phyloP scores from a whole-genome alignment of 148 eudicot genomes.

The Euryodendron excelsum region DNA sequence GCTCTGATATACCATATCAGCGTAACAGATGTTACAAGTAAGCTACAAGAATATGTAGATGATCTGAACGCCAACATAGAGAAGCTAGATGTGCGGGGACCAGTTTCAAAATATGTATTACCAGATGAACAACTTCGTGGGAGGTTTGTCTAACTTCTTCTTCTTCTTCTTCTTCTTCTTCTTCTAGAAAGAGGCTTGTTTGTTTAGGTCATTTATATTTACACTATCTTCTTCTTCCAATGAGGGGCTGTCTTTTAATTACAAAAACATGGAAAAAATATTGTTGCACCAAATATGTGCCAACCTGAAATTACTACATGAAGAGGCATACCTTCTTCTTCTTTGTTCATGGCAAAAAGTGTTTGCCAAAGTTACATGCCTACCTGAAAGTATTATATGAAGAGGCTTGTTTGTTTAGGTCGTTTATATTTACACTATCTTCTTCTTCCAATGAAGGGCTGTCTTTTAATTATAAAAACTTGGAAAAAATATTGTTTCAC shows the following conservation, averaged over 20 bases:
- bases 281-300: background rate
- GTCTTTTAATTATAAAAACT: background rate
- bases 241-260: too few species aligned
- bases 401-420: background rate
- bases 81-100: conserved; percentile 75
- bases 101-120: conserved; percentile 88
- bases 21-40: conserved; percentile 66
- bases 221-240: background rate
- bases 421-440: background rate
- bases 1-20: conserved; percentile 36
- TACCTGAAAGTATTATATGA: background rate
- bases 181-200: background rate
- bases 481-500: background rate
- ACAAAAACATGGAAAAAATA: background rate
- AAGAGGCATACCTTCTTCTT: conserved; percentile 13
- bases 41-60: conserved; percentile 73
- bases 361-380: too few species aligned
- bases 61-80: conserved; percentile 87
- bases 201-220: background rate
- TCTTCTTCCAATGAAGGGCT: background rate
- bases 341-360: too few species aligned
- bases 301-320: background rate
- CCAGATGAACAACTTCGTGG: conserved; percentile 85
- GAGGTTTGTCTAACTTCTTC: conserved; percentile 51
- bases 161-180: background rate